Percentiles rank a stretch among this genome's conserved stretches.
These are phyloP conservation scores for Lotus japonicus DNA, from an alignment of 306 rosid genomes.

Conservation along the genomic window DNA sequence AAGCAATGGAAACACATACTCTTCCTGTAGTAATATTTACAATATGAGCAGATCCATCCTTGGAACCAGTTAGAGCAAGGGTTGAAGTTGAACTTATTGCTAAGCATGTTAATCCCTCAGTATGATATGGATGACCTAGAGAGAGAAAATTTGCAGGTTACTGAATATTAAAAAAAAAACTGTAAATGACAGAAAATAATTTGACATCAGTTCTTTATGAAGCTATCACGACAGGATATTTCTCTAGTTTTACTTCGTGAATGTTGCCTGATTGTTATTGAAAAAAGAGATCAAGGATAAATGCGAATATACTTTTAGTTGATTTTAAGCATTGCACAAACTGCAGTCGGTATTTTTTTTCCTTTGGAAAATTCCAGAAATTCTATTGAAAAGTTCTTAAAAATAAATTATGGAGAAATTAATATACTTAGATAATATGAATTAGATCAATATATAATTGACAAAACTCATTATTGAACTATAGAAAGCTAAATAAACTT, in stretches of 20 bases:
- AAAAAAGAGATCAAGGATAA: not conserved
- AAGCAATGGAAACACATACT: conserved; percentile 38
- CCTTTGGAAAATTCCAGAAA: not conserved
- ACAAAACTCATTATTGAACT: not conserved
- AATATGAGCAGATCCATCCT: conserved; percentile 70
- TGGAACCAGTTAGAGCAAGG: conserved; percentile 74
- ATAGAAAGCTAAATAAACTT: not conserved
- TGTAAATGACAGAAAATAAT: not conserved
- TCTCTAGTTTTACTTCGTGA: not conserved
- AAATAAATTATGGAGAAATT: not conserved
- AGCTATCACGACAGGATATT: not conserved
- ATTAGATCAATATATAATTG: not conserved
- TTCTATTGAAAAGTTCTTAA: not conserved
- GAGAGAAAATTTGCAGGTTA: conserved; percentile 17
- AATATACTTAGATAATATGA: not conserved
- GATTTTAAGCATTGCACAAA: not conserved
- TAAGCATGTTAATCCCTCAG: conserved; percentile 74
- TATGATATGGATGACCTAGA: conserved; percentile 81
- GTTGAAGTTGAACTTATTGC: conserved; percentile 67
- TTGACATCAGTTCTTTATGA: not conserved
- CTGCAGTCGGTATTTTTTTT: not conserved
- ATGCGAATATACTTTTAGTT: not conserved
- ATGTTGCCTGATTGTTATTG: not conserved
- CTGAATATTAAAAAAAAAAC: not conserved
- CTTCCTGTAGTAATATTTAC: conserved; percentile 73